phyloP scores from a whole-genome alignment of 495 filamentous ascomycete genomes.

The Rostrohypoxylon terebratum region DNA sequence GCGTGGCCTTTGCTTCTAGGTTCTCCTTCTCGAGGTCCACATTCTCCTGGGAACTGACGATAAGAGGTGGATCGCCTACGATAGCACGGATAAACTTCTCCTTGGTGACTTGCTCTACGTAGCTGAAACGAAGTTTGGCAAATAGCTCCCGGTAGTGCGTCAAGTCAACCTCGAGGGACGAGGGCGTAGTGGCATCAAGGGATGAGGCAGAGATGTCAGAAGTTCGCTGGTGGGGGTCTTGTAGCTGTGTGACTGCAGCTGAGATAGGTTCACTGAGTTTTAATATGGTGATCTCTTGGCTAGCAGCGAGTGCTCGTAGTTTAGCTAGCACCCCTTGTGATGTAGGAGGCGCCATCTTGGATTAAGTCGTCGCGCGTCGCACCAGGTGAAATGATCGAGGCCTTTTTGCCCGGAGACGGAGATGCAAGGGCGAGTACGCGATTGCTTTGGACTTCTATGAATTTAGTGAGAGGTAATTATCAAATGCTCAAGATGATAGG shows the following conservation, averaged over 20 bases:
- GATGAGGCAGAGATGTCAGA: constrained; percentile 77
- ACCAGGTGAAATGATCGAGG: neutral
- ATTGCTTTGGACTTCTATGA: neutral
- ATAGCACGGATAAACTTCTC: constrained; percentile 82
- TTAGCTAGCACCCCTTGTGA: constrained; percentile 52
- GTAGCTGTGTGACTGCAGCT: constrained; percentile 56
- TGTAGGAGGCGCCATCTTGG: constrained; percentile 36
- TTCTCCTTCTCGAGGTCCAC: constrained; percentile 79
- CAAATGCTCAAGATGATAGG: neutral
- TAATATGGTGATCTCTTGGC: constrained; percentile 75
- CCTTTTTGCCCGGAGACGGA: neutral
- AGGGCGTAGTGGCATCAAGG: constrained; percentile 76
- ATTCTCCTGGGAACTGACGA: constrained; percentile 86
- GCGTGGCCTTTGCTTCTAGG: constrained; percentile 74
- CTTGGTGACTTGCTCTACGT: constrained; percentile 83
- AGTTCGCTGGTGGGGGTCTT: constrained; percentile 57
- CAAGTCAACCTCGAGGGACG: constrained; percentile 85
- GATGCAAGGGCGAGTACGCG: neutral
- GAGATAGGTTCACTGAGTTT: constrained; percentile 80
- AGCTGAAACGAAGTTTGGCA: constrained; percentile 95
- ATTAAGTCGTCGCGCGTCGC: constrained; percentile 16
- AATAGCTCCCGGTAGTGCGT: constrained; percentile 94
- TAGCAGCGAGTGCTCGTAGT: constrained; percentile 57
- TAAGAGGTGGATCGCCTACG: constrained; percentile 85
- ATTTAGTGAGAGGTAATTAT: neutral